Base-by-base conservation (phyloP, 306 rosid genomes). In the Prunus dulcis region DNA sequence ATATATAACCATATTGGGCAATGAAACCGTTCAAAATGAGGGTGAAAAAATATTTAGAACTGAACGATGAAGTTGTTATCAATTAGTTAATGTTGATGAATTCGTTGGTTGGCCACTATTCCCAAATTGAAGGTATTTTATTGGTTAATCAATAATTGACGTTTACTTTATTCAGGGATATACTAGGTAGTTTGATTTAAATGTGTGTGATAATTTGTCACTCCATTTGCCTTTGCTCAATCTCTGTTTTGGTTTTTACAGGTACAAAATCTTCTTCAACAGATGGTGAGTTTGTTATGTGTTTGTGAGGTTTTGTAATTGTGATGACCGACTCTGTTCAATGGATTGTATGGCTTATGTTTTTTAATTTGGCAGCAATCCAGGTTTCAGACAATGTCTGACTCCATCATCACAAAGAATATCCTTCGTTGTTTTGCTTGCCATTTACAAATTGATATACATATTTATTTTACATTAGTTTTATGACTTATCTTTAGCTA, bases 221-320 rank as follows among this genome's bases (percentile, higher is more conserved):
- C 5, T 61, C 52, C 25, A 25, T 55, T 22, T 60, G 7, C 64
- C 20, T 70, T 71, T 80, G 67, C 79, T 78, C 30, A 76, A 25
- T 22, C 43, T 61, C 30, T 74, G 45, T 12, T 23, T 67, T 73
- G 65, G 49, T 19, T 58, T 67, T 82, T 82, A 74, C 80, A 82
- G 85, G 88, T 89, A 4, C 89, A 87, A 72, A 79, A 84, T 77
- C 86, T 83, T 81, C 89, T 87, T 69, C 85, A 81, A 55, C 87
- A 87, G 63, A 85, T 89, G 89, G 89, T 89, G 80, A 81, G 86
- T 82, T 73, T 71, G 64, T 27, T 28, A 19, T 55, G 47, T 22
- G 25, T 58, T 53, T 68, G 13, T 62, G 63, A 80, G 49, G 73
- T 18, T 72, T 81, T 72, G 17, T 27, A 18, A 50, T 23, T 79